A percentile compares a stretch with the other conserved stretches of the same genome.
Conservation (phyloP, 148 eudicot genomes). For the Vaccinium myrtillus region DNA sequence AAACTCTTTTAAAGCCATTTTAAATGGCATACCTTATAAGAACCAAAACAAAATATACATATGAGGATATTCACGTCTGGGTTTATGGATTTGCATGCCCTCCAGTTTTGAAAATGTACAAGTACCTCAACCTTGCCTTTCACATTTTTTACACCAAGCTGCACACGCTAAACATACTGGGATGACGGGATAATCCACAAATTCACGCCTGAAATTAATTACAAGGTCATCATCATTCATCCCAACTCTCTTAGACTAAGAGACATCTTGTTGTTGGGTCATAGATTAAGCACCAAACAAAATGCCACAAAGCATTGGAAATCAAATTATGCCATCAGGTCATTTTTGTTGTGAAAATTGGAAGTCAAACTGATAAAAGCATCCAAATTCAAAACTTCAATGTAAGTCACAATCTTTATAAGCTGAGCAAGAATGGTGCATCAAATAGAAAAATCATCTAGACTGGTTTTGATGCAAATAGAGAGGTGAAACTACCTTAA, state of each 20-base stretch:
- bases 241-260: neutral
- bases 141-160: neutral
- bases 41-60: neutral
- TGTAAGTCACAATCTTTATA: neutral
- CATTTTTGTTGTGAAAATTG: neutral
- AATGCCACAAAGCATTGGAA: neutral
- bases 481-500: constrained; percentile 55
- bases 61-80: neutral
- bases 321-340: neutral
- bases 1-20: constrained; percentile 1
- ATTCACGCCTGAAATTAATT: neutral
- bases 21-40: neutral
- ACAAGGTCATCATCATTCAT: neutral
- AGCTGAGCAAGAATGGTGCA: neutral
- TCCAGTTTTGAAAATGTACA: neutral
- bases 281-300: neutral
- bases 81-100: neutral
- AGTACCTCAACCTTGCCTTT: constrained; percentile 1
- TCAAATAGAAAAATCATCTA: neutral
- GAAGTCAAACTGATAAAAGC: neutral
- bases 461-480: neutral
- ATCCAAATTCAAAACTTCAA: neutral
- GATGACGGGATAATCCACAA: neutral
- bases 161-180: neutral
- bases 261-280: constrained; percentile 1